Percentiles rank a stretch among this genome's conserved stretches.
Evolutionary conservation across 208 protist genomes (phyloP).

Genomic region (Leishmania gerbilli): DNA sequence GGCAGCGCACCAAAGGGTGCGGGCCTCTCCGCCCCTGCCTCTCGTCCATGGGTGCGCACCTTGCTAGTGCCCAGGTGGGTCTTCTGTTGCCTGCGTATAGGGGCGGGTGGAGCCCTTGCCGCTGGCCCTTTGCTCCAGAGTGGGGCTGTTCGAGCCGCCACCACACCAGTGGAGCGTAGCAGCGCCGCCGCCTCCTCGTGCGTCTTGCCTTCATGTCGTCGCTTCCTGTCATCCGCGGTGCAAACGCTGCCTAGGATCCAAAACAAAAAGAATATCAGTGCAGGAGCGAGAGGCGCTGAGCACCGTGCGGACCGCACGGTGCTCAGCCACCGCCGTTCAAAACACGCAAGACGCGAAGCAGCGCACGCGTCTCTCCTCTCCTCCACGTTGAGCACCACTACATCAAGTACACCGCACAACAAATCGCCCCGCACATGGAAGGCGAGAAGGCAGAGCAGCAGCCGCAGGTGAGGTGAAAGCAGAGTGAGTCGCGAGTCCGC

Average conservation of each 20-base stretch:
- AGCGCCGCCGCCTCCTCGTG: background rate
- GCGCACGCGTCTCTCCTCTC: background rate
- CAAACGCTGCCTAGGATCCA: background rate
- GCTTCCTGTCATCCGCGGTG: background rate
- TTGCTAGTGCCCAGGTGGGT: background rate
- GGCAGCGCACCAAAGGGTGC: background rate
- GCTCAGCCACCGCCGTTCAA: background rate
- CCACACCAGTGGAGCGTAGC: background rate
- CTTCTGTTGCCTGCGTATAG: background rate
- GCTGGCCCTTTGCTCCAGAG: background rate
- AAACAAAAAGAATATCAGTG: background rate
- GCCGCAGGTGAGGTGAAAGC: background rate
- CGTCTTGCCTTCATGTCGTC: background rate
- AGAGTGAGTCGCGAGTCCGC: background rate
- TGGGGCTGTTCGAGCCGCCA: background rate
- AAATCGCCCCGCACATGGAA: background rate
- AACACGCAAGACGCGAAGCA: background rate
- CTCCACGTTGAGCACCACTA: background rate
- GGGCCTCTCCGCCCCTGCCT: background rate
- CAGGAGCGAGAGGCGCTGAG: background rate
- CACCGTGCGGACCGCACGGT: background rate
- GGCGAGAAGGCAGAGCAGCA: constrained; percentile 5
- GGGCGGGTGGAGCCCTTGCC: background rate
- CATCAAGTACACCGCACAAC: background rate
- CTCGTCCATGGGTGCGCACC: background rate